These are phyloP conservation scores for Ceratobasidium sp. DNA, from an alignment of 1,284 basidiomycete species.

Conservation along the genomic window DNA sequence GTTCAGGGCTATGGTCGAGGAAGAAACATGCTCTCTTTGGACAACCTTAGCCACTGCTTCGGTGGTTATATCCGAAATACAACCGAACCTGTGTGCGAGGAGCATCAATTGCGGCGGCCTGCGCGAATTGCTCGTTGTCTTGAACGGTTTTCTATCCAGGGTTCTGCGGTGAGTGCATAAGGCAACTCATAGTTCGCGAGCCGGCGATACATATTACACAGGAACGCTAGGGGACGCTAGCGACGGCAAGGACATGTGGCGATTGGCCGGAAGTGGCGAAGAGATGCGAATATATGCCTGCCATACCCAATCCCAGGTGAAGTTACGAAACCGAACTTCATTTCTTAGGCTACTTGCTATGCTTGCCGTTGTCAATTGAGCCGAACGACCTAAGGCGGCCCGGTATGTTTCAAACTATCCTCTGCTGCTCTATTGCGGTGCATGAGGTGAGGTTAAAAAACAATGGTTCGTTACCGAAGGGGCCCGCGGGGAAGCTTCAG, in stretches of 20 bases:
- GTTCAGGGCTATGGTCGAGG: slow-evolving; percentile 37
- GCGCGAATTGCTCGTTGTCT: slow-evolving; percentile 16
- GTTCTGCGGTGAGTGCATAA: slow-evolving; percentile 1
- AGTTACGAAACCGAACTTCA: not conserved
- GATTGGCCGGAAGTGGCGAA: slow-evolving; percentile 4
- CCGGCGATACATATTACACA: slow-evolving; percentile 17
- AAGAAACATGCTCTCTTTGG: slow-evolving; percentile 45
- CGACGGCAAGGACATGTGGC: slow-evolving; percentile 32
- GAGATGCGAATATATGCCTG: not conserved
- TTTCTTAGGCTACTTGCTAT: not conserved
- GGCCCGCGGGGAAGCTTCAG: not conserved
- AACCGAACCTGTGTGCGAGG: slow-evolving; percentile 42
- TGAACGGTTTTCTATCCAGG: slow-evolving; percentile 17
- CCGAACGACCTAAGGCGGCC: slow-evolving; percentile 14
- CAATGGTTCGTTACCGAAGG: not conserved
- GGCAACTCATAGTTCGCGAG: slow-evolving; percentile 23
- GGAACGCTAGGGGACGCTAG: slow-evolving; percentile 7
- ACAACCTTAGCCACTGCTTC: slow-evolving; percentile 39
- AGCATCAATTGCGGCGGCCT: slow-evolving; percentile 27
- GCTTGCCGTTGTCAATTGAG: slow-evolving; percentile 35
- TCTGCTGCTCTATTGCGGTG: not conserved
- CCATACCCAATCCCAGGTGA: slow-evolving; percentile 5
- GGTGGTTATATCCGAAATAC: slow-evolving; percentile 45
- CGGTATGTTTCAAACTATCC: slow-evolving; percentile 7
- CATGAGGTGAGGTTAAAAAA: slow-evolving; percentile 1